Evolutionary conservation across 1,284 basidiomycete genomes (phyloP), one percentile per base, ranked within the genome.

Genomic region (Cystobasidium sp.): DNA sequence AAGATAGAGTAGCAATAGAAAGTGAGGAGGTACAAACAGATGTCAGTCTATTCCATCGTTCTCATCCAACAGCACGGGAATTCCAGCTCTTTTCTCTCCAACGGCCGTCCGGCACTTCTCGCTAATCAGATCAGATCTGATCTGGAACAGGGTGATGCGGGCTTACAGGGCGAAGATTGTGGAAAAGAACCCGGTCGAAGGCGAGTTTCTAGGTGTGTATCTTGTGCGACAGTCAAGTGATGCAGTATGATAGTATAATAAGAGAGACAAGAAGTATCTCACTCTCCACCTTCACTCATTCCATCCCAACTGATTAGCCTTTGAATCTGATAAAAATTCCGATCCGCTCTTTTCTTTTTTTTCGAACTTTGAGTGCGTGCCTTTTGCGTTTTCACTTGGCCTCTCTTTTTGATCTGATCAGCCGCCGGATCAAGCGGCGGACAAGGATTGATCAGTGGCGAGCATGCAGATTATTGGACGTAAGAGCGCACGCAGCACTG

Each of bases 71-170:
- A 22, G 20, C 5, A 22, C 24, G 3, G 14, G 7, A 22, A 14
- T 14, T 7, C 24, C 55, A 58, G 20, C 55, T 58, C 18, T n/a
- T 58, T 22, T 39, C n/a, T n/a, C n/a, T 58, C 24, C 55, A 2
- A 22, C 1, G 18, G 14, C 55, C 16, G 16, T 39, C 55, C 16
- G 24, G 16, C 55, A 22, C 7, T 58, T 51, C 24, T 49, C 18
- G 10, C 63, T 65, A 51, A 65, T 65, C 63, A 49, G 63, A 65
- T 65, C 31, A 62, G 24, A 52, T 39, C 8, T 61, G 58, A 61
- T 49, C 20, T 37, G 46, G 18, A 51, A 24, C 12, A 46, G 9
- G 59, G 46, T 10, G 20, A 62, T 62, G 39, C 46, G 59, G 46
- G 46, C 59, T 44, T 8, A 22, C 31, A 39, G 6, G 22, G 59